Base-by-base conservation (phyloP, 2,329 filamentous ascomycete genomes). In the Zymoseptoria crescenta region DNA sequence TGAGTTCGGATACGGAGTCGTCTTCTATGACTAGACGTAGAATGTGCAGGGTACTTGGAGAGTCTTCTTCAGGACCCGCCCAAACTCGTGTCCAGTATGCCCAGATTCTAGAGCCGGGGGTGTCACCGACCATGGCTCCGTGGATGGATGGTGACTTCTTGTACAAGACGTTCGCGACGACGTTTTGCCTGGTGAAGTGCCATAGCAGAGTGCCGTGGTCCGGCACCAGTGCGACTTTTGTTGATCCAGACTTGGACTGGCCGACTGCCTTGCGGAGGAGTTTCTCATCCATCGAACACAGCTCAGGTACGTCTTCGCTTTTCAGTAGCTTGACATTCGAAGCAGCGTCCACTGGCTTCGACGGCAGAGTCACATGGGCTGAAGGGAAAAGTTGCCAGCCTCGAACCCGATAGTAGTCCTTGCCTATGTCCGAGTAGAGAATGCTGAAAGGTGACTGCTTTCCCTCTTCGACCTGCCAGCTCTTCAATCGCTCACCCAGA, bases 351-450 rank as follows among this genome's bases (percentile, higher is more conserved):
- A 65, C 54, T 61, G 62, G 54, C 61, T 61, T 61, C 13, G 74
- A 62, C 10, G 78, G 75, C 58, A 95, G 81, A 30, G 81, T 79
- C 50, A 95, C 79, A 71, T 96, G 91, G 1, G 81, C 79, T 59
- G 89, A 93, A 20, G 82, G 79, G 67, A 87, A 92, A 0, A 85
- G 80, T 54, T 84, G 80, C 92, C 92, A 96, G 52, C 91, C 91
- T 63, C 84, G 80, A 30, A 79, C 80, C 3, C 87, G 83, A 75
- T 96, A 96, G 74, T 91, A 96, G 48, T 78, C 77, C 63, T 90
- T 88, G 20, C 92, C 91, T 67, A 95, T 91, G 69, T 96, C 91
- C 8, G 91, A 96, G 74, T 86, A 96, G 8, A 96, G 79, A 7
- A 95, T 82, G 0, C 89, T 92, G 73, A 93, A 94, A 13, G 83